Evolutionary conservation across 257 asterid species (phyloP).

Genomic region (Solanum etuberosum): DNA sequence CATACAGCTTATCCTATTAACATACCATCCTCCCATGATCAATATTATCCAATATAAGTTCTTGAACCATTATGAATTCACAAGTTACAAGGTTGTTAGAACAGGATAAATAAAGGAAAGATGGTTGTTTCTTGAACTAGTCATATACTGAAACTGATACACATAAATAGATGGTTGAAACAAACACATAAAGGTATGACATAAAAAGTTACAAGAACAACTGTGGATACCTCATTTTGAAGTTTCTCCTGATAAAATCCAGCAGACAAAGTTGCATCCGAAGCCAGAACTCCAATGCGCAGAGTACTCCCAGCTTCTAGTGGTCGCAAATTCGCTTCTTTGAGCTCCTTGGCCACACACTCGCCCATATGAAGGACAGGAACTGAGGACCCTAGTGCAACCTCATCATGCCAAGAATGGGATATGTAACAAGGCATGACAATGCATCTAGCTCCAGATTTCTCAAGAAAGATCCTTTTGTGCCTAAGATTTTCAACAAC

Average conservation of each 20-base stretch:
- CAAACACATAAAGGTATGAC: not conserved
- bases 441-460: constrained; percentile 47
- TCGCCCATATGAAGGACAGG: constrained; percentile 62
- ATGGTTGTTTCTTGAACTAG: not conserved
- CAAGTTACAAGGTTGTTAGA: not conserved
- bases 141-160: not conserved
- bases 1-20: not conserved
- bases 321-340: constrained; percentile 51
- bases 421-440: constrained; percentile 68
- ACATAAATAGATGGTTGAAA: not conserved
- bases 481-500: constrained; percentile 40
- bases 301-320: constrained; percentile 57
- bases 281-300: constrained; percentile 52
- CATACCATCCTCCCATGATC: not conserved
- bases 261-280: constrained; percentile 23
- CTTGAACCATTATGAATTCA: not conserved
- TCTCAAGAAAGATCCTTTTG: constrained; percentile 48
- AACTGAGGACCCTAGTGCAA: constrained; percentile 46
- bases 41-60: not conserved
- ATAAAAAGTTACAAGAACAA: not conserved
- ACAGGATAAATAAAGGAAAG: not conserved
- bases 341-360: constrained; percentile 68
- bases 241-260: constrained; percentile 54
- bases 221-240: constrained; percentile 36
- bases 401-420: constrained; percentile 56